Evolutionary conservation across 768 basidiomycete genomes (phyloP), one percentile per base, ranked within the genome.

Genomic region (Lactifluus rugatus): DNA sequence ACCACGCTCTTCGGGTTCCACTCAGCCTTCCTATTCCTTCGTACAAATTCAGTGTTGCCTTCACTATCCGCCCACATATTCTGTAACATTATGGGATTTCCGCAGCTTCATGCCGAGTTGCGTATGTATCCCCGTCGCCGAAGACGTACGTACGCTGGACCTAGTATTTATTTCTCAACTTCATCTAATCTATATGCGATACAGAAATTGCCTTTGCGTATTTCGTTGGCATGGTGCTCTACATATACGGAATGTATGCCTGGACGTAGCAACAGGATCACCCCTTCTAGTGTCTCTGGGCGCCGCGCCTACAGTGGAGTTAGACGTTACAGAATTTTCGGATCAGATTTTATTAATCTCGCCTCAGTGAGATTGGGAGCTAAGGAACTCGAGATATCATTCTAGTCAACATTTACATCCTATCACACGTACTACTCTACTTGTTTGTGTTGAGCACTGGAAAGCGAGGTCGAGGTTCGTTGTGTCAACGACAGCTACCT

Each of bases 81-180:
- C 68, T 98, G 96, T 76, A 99, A 99, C 67, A 69, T 88, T 50
- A 94, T 97, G 90, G 94, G 94, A 1, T 66, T 97, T 28, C 96
- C 95, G 2, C 77, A 83, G 52, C 77, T 86, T 25, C 66, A 62
- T 0, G 70, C 73, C 31, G 90, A 93, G 57, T 65, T 89, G 36
- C 64, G 65, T 41, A 69, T 71, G 54, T 82, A 79, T 64, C 83
- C 83, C 0, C 66, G 71, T 23, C 73, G 74, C 58, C 81, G 77
- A 68, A 71, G 65, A 63, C 65, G 87, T 87, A 55, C 64, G 87
- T 87, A 52, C 64, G 82, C 37, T 4, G n/a, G 19, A 17, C 9
- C 19, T 23, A 14, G 19, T 2, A 42, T 25, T 16, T 5, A 8
- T 48, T 57, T 41, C 49, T 57, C 16, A 8, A 8, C 41, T 50